Evolutionary conservation across 371 early-diverging fungal genomes (phyloP).

Genomic region (Rhizopus sp.): DNA sequence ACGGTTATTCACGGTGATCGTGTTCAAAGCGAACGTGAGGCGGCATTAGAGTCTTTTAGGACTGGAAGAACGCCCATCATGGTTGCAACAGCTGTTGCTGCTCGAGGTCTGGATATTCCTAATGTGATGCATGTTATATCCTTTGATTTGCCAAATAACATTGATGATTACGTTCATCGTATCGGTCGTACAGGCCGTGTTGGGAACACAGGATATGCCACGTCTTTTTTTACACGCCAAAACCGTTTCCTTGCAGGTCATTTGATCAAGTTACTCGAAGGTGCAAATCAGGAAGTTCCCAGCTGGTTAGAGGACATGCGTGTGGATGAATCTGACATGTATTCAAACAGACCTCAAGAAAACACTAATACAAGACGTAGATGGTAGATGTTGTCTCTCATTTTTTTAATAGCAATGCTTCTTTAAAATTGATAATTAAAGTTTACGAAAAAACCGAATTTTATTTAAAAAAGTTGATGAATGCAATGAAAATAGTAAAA

Average conservation of each 20-base stretch:
- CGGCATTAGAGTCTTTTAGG: conserved; percentile 87
- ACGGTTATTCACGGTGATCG: conserved; percentile 97
- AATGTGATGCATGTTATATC: conserved; percentile 91
- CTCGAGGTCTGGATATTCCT: conserved; percentile 96
- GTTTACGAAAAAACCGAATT: too few species aligned
- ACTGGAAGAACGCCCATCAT: conserved; percentile 89
- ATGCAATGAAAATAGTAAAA: too few species aligned
- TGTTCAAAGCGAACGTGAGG: conserved; percentile 96
- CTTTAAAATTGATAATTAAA: too few species aligned
- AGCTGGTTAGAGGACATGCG: conserved; percentile 63
- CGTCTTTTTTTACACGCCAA: conserved; percentile 93
- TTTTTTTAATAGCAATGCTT: too few species aligned
- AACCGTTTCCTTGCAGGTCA: conserved; percentile 83
- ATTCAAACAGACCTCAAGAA: too few species aligned
- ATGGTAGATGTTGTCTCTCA: too few species aligned
- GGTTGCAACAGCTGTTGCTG: conserved; percentile 99
- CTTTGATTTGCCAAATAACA: conserved; percentile 91
- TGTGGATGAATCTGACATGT: background rate
- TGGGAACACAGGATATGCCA: conserved; percentile 90
- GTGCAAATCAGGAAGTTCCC: conserved; percentile 56
- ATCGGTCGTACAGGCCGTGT: conserved; percentile 96
- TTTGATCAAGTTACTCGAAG: conserved; percentile 74
- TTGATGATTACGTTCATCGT: conserved; percentile 96
- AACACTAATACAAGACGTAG: too few species aligned
- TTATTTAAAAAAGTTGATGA: too few species aligned